Evolutionary conservation across 495 filamentous ascomycete genomes (phyloP), one percentile per base, ranked within the genome.

Genomic region (Cudoniella acicularis): DNA sequence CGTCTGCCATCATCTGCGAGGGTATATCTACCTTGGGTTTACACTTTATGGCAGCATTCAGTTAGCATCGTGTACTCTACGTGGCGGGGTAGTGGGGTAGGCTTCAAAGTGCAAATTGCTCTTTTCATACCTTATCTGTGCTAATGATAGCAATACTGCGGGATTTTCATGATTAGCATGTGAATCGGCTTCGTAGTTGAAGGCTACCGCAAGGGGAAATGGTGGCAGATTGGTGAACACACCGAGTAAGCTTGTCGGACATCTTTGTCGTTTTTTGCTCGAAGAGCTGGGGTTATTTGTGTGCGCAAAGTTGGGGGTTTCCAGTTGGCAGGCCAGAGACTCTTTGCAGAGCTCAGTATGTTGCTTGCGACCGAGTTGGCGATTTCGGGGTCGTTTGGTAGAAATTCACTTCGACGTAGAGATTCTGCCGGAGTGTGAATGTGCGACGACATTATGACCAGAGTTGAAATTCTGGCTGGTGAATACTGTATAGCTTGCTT

Each of bases 111-210:
- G 24, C 3, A 20, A 26, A 49, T 46, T 17, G 13, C 18, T 51
- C 55, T 54, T 50, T 56, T 70, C 84, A 72, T 69, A 94, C 92
- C 86, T 98, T 97, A 85, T 99, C 94, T 71, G 80, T 86, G 73
- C 88, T 96, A 76, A 99, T 89, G 74, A 98, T 98, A 61, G 94
- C 94, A 78, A 98, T 89, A 85, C 94, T 97, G 69, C 67, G 40
- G 16, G n/a, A 26, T 52, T 45, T 13, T 24, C 0, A 54, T 49
- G 10, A 23, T 54, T 43, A 56, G 52, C 6, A 20, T 53, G 45
- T 61, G 25, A 64, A 45, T n/a, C n/a, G n/a, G n/a, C n/a, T n/a
- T n/a, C n/a, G n/a, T n/a, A n/a, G n/a, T n/a, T n/a, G n/a, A n/a
- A n/a, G n/a, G n/a, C n/a, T n/a, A n/a, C n/a, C n/a, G n/a, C n/a